A percentile compares a stretch with the other conserved stretches of the same genome.
phyloP scores from a whole-genome alignment of 805 yeast genomes.

The Candida odintsovae region DNA sequence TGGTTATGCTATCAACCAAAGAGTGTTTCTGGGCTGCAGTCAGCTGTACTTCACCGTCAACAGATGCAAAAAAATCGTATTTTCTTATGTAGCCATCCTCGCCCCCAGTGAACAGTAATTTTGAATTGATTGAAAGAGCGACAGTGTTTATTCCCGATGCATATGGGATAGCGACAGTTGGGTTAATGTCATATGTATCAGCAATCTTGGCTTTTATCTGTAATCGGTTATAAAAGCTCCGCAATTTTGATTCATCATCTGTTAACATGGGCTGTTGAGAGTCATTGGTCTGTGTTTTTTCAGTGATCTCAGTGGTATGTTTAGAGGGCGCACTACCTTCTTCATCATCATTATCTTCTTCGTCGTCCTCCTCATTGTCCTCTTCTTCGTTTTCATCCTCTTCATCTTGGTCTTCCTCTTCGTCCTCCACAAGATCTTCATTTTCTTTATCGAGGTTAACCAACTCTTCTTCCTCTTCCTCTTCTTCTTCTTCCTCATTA shows the following conservation, averaged over 20 bases:
- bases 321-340: slow-evolving; percentile 10
- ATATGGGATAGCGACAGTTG: slow-evolving; percentile 85
- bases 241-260: slow-evolving; percentile 10
- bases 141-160: slow-evolving; percentile 72
- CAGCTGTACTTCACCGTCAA: slow-evolving; percentile 80
- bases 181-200: slow-evolving; percentile 62
- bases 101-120: slow-evolving; percentile 91
- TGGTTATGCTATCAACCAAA: slow-evolving; percentile 75
- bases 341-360: slow-evolving; percentile 25
- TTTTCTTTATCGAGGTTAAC: slow-evolving; percentile 17
- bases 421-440: slow-evolving; percentile 14
- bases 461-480: slow-evolving; percentile 26
- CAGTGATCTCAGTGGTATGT: background rate
- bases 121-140: slow-evolving; percentile 72
- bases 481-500: slow-evolving; percentile 22
- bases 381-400: slow-evolving; percentile 11
- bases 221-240: slow-evolving; percentile 27
- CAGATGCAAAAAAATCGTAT: slow-evolving; percentile 78
- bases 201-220: slow-evolving; percentile 44
- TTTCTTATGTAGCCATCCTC: slow-evolving; percentile 91
- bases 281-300: slow-evolving; percentile 2
- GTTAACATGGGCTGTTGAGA: background rate
- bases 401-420: slow-evolving; percentile 6
- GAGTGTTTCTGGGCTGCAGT: slow-evolving; percentile 91
- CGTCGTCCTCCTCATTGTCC: slow-evolving; percentile 18